Conservation (phyloP, 1,139 yeast genomes). For the Debaryomyces sp. region DNA sequence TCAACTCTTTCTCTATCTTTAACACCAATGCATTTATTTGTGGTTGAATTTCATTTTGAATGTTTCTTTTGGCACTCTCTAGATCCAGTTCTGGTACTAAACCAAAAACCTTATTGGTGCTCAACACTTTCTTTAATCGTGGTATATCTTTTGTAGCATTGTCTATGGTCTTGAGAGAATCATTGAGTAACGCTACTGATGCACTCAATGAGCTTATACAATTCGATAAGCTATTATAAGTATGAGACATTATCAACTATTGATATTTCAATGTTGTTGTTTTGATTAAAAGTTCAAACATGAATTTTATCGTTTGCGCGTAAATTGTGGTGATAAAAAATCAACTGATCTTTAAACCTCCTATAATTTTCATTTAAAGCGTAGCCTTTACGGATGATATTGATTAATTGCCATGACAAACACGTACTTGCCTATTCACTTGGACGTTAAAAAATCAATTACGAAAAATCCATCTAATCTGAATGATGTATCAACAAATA, state of each 20-base stretch:
- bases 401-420: conserved; percentile 14
- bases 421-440: conserved; percentile 23
- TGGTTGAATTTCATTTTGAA: conserved; percentile 36
- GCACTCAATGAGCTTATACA: conserved; percentile 35
- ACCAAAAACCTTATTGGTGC: conserved; percentile 43
- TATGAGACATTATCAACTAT: conserved; percentile 11
- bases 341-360: not conserved
- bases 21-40: conserved; percentile 35
- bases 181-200: conserved; percentile 33
- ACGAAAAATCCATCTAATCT: conserved; percentile 1
- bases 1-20: conserved; percentile 36
- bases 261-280: not conserved
- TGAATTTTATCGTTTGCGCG: not conserved
- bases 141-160: conserved; percentile 37
- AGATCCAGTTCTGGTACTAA: conserved; percentile 45
- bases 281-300: conserved; percentile 1
- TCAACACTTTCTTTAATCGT: conserved; percentile 34
- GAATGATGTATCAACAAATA: not conserved
- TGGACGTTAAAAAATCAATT: conserved; percentile 16
- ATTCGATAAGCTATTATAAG: conserved; percentile 22
- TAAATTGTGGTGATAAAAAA: conserved; percentile 1
- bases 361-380: not conserved
- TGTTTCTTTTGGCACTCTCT: conserved; percentile 36
- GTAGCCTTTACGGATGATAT: not conserved
- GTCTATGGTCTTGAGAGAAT: conserved; percentile 32